Evolutionary conservation across 768 basidiomycete genomes (phyloP).

Genomic region (Leccinum disarticulatum): DNA sequence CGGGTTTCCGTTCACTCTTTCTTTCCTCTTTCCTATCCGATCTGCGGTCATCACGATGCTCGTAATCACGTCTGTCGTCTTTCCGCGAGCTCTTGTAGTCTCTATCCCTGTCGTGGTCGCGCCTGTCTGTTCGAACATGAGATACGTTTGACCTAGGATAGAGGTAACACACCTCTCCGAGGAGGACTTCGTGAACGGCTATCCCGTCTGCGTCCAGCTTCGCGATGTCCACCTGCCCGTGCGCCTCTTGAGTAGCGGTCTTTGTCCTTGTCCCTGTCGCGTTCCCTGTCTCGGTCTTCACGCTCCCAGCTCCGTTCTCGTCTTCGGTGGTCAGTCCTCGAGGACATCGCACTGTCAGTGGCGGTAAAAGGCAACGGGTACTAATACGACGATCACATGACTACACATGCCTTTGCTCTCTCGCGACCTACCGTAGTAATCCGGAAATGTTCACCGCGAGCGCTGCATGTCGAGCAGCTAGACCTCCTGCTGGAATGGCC

Average conservation of each 20-base stretch:
- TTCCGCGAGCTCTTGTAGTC: conserved; percentile 37
- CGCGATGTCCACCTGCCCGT: conserved; percentile 33
- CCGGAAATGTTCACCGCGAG: conserved; percentile 20
- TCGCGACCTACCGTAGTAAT: neutral
- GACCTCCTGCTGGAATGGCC: conserved; percentile 7
- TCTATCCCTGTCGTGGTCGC: conserved; percentile 37
- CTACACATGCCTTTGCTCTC: neutral
- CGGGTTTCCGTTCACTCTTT: conserved; percentile 31
- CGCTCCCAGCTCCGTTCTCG: conserved; percentile 67
- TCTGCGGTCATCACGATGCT: conserved; percentile 32
- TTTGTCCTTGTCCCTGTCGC: conserved; percentile 36
- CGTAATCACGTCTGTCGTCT: conserved; percentile 33
- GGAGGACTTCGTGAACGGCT: conserved; percentile 43
- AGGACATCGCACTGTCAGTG: conserved; percentile 53
- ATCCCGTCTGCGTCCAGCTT: conserved; percentile 34
- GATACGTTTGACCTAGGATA: neutral
- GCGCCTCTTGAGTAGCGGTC: conserved; percentile 45
- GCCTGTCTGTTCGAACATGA: conserved; percentile 33
- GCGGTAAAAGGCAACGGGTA: conserved; percentile 33
- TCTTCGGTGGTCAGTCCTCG: conserved; percentile 52
- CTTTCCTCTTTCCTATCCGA: conserved; percentile 34
- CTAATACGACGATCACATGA: conserved; percentile 27
- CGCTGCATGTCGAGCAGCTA: conserved; percentile 22
- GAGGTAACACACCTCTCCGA: conserved; percentile 29
- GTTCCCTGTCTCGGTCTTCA: conserved; percentile 31